Evolutionary conservation across 1,139 yeast species (phyloP).

Genomic region (Yamadazyma buinensis): DNA sequence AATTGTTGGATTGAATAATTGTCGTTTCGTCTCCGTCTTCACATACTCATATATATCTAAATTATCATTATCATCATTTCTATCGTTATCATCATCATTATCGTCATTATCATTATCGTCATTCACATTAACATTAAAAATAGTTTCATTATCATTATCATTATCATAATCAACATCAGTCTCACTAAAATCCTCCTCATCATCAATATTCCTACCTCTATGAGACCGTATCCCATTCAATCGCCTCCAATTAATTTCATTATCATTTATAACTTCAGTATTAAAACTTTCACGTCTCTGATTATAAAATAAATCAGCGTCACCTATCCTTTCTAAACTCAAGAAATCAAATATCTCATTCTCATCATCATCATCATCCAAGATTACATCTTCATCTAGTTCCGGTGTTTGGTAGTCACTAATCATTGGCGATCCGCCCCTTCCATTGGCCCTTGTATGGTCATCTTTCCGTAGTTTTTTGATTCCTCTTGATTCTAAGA

Average conservation of each 20-base stretch:
- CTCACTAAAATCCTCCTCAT: too few species aligned
- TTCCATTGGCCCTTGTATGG: too few species aligned
- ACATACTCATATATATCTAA: slow-evolving; percentile 4
- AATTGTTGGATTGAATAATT: neutral
- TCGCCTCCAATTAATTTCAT: neutral
- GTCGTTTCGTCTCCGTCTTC: neutral
- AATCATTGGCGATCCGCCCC: too few species aligned
- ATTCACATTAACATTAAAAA: neutral
- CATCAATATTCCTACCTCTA: too few species aligned
- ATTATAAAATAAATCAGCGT: slow-evolving; percentile 25
- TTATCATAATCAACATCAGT: too few species aligned
- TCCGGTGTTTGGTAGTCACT: too few species aligned
- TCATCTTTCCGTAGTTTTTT: too few species aligned
- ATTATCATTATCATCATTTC: neutral
- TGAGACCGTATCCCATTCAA: too few species aligned
- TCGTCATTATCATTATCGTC: neutral
- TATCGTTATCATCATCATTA: slow-evolving; percentile 1
- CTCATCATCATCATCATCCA: too few species aligned
- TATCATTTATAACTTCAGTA: slow-evolving; percentile 1
- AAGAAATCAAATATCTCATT: slow-evolving; percentile 13
- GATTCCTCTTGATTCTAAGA: slow-evolving; percentile 8
- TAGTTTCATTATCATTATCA: slow-evolving; percentile 1
- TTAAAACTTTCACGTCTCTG: slow-evolving; percentile 22
- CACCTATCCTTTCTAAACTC: slow-evolving; percentile 14
- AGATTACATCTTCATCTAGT: too few species aligned